Evolutionary conservation across 768 basidiomycete genomes (phyloP).

Genomic region (Tephrocybe sp.): DNA sequence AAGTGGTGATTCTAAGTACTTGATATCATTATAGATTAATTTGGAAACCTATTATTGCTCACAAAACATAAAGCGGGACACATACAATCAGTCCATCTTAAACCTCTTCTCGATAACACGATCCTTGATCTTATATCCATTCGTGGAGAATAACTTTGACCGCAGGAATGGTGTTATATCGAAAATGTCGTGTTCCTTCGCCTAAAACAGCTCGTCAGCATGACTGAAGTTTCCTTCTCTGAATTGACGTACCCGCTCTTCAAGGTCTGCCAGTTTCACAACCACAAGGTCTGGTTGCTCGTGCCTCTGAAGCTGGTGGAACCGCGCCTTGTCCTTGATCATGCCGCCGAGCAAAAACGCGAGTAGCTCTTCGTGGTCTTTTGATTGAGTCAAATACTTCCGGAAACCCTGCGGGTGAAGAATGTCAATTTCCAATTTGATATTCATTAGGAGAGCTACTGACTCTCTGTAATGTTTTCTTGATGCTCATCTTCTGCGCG

Average conservation of each 20-base stretch:
- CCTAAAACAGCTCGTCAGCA: slow-evolving; percentile 43
- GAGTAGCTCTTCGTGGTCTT: slow-evolving; percentile 94
- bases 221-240: background rate
- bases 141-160: slow-evolving; percentile 81
- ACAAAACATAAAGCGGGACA: slow-evolving; percentile 18
- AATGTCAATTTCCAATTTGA: background rate
- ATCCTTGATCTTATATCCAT: slow-evolving; percentile 80
- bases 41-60: background rate
- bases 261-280: slow-evolving; percentile 80
- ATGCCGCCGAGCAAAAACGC: slow-evolving; percentile 93
- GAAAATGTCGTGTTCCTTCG: slow-evolving; percentile 96
- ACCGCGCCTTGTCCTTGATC: slow-evolving; percentile 88
- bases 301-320: slow-evolving; percentile 74
- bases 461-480: slow-evolving; percentile 95
- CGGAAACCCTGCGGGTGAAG: slow-evolving; percentile 75
- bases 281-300: slow-evolving; percentile 77
- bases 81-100: slow-evolving; percentile 35
- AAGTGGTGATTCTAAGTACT: slow-evolving; percentile 4
- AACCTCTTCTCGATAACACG: slow-evolving; percentile 77
- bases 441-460: slow-evolving; percentile 23
- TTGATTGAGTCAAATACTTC: slow-evolving; percentile 94
- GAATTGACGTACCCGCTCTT: slow-evolving; percentile 68
- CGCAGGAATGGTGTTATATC: slow-evolving; percentile 84
- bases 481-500: slow-evolving; percentile 98
- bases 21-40: slow-evolving; percentile 15